These are phyloP conservation scores for Ophiostoma himal-ulmi DNA, from an alignment of 2,329 filamentous ascomycete species.

Conservation along the genomic window DNA sequence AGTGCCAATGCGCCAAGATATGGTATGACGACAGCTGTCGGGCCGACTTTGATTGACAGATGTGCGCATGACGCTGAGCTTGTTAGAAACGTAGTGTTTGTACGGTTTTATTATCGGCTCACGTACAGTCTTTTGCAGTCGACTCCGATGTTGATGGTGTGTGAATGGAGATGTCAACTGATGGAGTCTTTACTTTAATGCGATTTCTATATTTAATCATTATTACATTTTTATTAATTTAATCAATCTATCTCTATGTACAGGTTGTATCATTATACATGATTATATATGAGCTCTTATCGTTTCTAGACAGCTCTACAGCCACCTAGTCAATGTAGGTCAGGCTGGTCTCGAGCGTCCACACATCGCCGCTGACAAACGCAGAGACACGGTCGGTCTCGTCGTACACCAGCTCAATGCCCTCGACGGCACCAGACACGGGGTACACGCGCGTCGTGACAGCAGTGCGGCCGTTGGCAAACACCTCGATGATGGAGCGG, in stretches of 20 bases:
- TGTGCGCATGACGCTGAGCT: no score
- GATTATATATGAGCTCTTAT: neutral
- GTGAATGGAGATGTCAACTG: no score
- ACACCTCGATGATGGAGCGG: slow-evolving; percentile 40
- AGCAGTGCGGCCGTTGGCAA: slow-evolving; percentile 40
- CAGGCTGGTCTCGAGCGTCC: neutral
- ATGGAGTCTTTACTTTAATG: no score
- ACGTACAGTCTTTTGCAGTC: no score
- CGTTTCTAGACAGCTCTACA: no score
- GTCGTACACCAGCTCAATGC: slow-evolving; percentile 6
- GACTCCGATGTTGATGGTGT: no score
- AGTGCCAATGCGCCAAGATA: neutral
- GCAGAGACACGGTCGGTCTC: neutral
- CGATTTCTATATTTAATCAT: no score
- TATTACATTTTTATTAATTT: neutral
- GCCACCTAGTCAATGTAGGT: slow-evolving; percentile 4
- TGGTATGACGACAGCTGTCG: slow-evolving; percentile 3
- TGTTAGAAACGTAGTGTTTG: no score
- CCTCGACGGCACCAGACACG: neutral
- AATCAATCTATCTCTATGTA: neutral
- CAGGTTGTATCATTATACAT: neutral
- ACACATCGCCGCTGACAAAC: neutral
- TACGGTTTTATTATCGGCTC: no score
- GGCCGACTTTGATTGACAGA: slow-evolving; percentile 1
- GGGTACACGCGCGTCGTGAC: slow-evolving; percentile 38